Percentiles rank a stretch among this genome's conserved stretches.
Conservation (phyloP, 257 asterid species). For the Mentha longifolia region DNA sequence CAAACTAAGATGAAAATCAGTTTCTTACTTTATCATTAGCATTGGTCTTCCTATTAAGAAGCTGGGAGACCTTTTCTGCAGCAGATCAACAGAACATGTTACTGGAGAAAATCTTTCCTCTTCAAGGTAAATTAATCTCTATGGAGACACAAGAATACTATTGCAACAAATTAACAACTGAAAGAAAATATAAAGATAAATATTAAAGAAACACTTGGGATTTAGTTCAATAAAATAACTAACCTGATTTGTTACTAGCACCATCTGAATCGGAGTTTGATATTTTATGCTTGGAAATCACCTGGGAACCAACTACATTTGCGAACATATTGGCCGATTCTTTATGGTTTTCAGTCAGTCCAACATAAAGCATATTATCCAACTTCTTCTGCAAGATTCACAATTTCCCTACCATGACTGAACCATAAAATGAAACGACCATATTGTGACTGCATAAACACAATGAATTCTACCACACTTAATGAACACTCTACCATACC, state of each 20-base stretch:
- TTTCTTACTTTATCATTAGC: slow-evolving; percentile 50
- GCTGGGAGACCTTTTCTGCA: slow-evolving; percentile 60
- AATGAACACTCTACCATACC: slow-evolving; percentile 49
- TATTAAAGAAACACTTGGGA: background rate
- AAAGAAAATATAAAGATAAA: no score
- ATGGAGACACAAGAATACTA: slow-evolving; percentile 19
- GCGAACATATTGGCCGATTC: slow-evolving; percentile 94
- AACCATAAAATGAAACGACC: slow-evolving; percentile 30
- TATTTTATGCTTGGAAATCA: slow-evolving; percentile 64
- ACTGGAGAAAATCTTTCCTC: slow-evolving; percentile 17
- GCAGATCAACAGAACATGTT: slow-evolving; percentile 40
- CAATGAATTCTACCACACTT: slow-evolving; percentile 13
- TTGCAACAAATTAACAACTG: slow-evolving; percentile 6
- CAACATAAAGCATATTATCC: slow-evolving; percentile 88
- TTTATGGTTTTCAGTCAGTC: slow-evolving; percentile 90
- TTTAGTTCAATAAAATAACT: slow-evolving; percentile 20
- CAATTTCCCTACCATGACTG: slow-evolving; percentile 42
- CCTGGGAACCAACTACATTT: slow-evolving; percentile 92
- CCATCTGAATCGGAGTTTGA: slow-evolving; percentile 45
- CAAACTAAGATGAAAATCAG: slow-evolving; percentile 27
- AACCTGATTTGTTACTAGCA: slow-evolving; percentile 56
- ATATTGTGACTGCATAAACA: slow-evolving; percentile 17
- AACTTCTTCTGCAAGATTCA: slow-evolving; percentile 85
- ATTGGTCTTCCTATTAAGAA: slow-evolving; percentile 39
- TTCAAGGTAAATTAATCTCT: slow-evolving; percentile 4